Percentiles rank a stretch among this genome's conserved stretches.
phyloP scores from a whole-genome alignment of 768 basidiomycete genomes.

The Mycena galericulata region DNA sequence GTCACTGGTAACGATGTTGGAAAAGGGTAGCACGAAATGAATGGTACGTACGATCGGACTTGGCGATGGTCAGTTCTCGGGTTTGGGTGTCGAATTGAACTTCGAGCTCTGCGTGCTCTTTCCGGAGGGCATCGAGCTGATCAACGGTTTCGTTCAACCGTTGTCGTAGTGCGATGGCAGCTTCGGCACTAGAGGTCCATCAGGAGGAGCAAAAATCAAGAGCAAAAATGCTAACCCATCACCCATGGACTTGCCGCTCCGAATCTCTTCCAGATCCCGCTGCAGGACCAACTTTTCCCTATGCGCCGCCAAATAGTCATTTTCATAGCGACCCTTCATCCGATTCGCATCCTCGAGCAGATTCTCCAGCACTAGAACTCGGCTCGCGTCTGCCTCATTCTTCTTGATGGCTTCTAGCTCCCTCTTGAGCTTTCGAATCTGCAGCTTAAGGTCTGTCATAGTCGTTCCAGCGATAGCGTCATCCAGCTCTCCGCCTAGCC shows the following conservation, averaged over 20 bases:
- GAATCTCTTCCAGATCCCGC: constrained; percentile 88
- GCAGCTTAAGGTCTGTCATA: constrained; percentile 92
- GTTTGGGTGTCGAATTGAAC: constrained; percentile 71
- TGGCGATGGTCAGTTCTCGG: constrained; percentile 83
- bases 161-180: constrained; percentile 88
- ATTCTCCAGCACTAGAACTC: constrained; percentile 89
- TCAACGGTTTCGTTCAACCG: constrained; percentile 90
- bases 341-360: constrained; percentile 91
- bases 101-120: constrained; percentile 76
- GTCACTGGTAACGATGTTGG: constrained; percentile 65
- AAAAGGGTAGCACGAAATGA: constrained; percentile 11
- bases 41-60: constrained; percentile 79
- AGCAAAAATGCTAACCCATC: constrained; percentile 70
- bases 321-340: constrained; percentile 90
- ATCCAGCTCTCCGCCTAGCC: constrained; percentile 88
- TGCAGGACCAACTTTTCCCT: constrained; percentile 85
- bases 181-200: constrained; percentile 72
- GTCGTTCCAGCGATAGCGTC: constrained; percentile 86
- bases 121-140: constrained; percentile 77
- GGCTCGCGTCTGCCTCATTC: constrained; percentile 82
- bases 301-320: constrained; percentile 87
- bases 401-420: constrained; percentile 82
- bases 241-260: constrained; percentile 85
- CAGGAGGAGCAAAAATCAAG: constrained; percentile 18
- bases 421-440: constrained; percentile 82